Percentiles rank a stretch among this genome's conserved stretches.
Conservation (phyloP, 495 filamentous ascomycete genomes). For the Podospora anserina region DNA sequence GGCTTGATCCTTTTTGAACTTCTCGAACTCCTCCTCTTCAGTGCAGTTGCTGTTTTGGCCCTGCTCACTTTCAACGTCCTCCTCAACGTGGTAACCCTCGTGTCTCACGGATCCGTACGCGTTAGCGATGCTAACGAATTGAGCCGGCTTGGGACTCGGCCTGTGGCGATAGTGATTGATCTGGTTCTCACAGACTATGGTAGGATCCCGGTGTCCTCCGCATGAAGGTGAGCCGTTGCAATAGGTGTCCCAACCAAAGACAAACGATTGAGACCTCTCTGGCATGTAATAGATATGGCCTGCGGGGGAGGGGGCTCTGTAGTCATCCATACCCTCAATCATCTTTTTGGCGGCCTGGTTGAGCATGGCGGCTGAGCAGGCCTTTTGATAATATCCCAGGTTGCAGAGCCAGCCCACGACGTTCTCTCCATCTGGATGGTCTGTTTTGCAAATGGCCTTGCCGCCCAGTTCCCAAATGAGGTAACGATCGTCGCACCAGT, state of each 20-base stretch:
- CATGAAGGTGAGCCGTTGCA: background rate
- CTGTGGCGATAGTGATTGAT: background rate
- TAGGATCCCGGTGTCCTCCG: background rate
- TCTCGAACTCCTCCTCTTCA: too few relatives aligned
- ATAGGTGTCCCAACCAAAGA: background rate
- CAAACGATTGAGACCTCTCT: background rate
- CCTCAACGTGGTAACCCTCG: background rate
- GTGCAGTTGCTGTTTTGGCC: too few relatives aligned
- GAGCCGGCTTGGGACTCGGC: background rate
- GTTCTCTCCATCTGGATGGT: background rate
- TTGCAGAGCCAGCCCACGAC: constrained; percentile 3
- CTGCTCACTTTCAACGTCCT: background rate
- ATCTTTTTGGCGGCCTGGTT: background rate
- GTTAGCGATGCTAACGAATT: background rate
- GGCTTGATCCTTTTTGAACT: too few relatives aligned
- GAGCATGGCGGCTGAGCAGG: background rate
- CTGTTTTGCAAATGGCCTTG: background rate
- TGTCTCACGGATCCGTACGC: background rate
- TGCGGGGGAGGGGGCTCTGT: background rate
- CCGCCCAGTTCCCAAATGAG: background rate
- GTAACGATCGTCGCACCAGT: background rate
- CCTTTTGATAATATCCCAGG: background rate
- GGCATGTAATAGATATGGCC: background rate
- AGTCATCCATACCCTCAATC: background rate
- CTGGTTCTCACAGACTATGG: background rate